Percentiles rank a stretch among this genome's conserved stretches.
Conservation (phyloP, 306 rosid genomes). For the Abrus pulchellus region DNA sequence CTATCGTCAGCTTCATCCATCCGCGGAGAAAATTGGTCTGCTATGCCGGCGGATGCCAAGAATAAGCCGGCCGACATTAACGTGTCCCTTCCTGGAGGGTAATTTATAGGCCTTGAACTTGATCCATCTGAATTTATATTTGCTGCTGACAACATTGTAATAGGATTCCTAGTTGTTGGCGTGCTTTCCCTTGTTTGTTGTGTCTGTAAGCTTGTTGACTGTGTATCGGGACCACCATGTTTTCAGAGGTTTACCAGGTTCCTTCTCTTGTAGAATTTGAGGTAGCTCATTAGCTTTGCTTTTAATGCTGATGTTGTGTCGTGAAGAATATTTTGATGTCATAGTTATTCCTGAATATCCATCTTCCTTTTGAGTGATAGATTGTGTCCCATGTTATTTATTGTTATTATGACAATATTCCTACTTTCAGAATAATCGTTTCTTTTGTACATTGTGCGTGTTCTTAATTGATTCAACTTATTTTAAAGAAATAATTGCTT, state of each 20-base stretch:
- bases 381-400: conserved; percentile 48
- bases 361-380: conserved; percentile 54
- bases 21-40: conserved; percentile 81
- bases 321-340: conserved; percentile 63
- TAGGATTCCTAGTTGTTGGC: conserved; percentile 48
- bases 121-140: conserved; percentile 38
- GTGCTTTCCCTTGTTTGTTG: conserved; percentile 51
- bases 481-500: too few relatives aligned
- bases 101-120: conserved; percentile 11
- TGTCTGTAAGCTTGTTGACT: conserved; percentile 58
- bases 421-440: conserved; percentile 15
- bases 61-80: conserved; percentile 77
- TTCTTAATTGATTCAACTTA: too few relatives aligned
- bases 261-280: conserved; percentile 48
- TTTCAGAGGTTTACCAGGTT: conserved; percentile 40
- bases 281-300: conserved; percentile 58
- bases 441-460: too few relatives aligned
- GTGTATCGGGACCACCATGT: conserved; percentile 43
- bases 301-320: conserved; percentile 51
- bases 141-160: conserved; percentile 55
- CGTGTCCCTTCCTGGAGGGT: conserved; percentile 73
- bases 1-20: conserved; percentile 62
- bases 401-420: conserved; percentile 15
- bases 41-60: conserved; percentile 65
- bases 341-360: conserved; percentile 52